Evolutionary conservation across 2,329 filamentous ascomycete species (phyloP), one percentile per base, ranked within the genome.

Genomic region (Cercospora beticola): DNA sequence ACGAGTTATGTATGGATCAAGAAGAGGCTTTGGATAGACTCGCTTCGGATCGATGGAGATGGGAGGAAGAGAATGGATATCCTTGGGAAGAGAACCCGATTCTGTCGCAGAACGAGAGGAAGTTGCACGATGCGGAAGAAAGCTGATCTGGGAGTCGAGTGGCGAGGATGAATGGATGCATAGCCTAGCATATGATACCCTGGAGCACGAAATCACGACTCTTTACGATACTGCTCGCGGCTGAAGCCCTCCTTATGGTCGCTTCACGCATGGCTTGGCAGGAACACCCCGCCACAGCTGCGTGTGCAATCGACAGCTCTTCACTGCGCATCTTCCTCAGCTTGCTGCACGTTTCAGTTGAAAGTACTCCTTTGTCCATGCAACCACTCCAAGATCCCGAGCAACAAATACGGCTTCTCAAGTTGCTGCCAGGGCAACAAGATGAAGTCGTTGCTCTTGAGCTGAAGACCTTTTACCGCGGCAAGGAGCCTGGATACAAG

Each of bases 61-160:
- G 68, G 46, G 70, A 76, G 12, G 71, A 75, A 26, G 73, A 77
- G 23, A 74, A 71, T 68, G 77, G 77, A 16, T 79, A 74, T 68
- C 77, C 77, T 10, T 72, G 71, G 23, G 73, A 75, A 8, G 65
- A 68, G 10, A 66, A 54, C 14, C 62, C 61, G 14, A 62, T 70
- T 9, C 71, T 75, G 1, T 64, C 69, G 16, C 56, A 62, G 12
- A 65, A 59, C 33, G 74, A 77, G 62, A 54, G 68, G 23, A 28
- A 26, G 4, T 43, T 76, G 33, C 74, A 76, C 49, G 72, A 75
- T 59, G 75, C 74, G 5, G 65, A 59, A 21, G 72, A 75, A 59
- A 62, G 67, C 16, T 59, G 43, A 54, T 33, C n/a, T 8, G 21
- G 7, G 21, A 31, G 31, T 54, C 58, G 52, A 49, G 58, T 30